Evolutionary conservation across 1,284 basidiomycete genomes (phyloP), one percentile per base, ranked within the genome.

Genomic region (Pseudozyma sp.): DNA sequence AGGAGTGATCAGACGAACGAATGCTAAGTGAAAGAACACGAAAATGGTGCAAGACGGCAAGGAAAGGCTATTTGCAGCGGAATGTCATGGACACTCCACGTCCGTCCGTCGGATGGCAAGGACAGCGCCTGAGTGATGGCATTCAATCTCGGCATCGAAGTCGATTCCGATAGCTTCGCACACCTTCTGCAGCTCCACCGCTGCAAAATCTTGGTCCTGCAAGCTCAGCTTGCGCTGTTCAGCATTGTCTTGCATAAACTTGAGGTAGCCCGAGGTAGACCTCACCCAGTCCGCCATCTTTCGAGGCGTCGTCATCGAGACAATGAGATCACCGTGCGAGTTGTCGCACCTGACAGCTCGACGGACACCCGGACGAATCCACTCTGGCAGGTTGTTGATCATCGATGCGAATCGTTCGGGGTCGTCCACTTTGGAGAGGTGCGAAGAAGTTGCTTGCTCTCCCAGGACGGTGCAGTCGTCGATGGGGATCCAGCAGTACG

Each of bases 251-350:
- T 66, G 57, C 47, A 75, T 9, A 7, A 60, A 66, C 31, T 69
- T 70, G 35, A 66, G 50, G 33, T 75, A 75, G 3, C 50, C 71
- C 11, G 67, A 69, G 3, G 63, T 69, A 5, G 67, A 69, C 30
- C 71, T 49, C 30, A 69, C 45, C 67, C 66, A 75, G 8, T 69
- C 71, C 1, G 61, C 67, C 71, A 69, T 65, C 53, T 68, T 69
- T 9, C 67, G 29, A 4, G 71, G 66, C 29, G 71, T 69, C 1
- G 67, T 64, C 52, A 54, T 47, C 17, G 67, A 58, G 30, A 75
- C 49, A 19, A 69, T 58, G 35, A 75, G 53, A 37, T 75, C 71
- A 8, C 53, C 54, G 1, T 29, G 24, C 24, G 67, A 70, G n/a
- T 75, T 57, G 46, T 75, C 67, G 55, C 71, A 63, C 24, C 47